Conservation (phyloP, 345 rosid species). For the Carallia brachiata region DNA sequence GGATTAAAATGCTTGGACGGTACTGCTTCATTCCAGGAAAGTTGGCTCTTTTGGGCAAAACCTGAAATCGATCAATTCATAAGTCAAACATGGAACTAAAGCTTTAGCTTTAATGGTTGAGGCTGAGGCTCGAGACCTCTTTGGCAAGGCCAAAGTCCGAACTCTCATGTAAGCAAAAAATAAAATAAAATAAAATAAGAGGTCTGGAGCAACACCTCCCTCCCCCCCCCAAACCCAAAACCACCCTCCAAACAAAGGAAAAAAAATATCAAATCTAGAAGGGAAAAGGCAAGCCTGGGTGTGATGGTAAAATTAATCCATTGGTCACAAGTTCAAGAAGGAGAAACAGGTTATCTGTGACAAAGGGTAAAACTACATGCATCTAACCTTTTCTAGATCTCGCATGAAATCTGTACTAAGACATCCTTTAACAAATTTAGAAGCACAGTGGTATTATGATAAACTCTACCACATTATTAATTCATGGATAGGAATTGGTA, state of each 20-base stretch:
- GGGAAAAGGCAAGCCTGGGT: neutral
- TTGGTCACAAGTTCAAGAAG: neutral
- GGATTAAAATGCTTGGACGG: constrained; percentile 75
- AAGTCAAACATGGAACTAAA: neutral
- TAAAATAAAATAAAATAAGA: too few relatives aligned
- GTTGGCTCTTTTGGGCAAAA: constrained; percentile 82
- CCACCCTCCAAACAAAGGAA: too few relatives aligned
- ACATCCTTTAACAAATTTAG: neutral
- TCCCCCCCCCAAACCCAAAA: too few relatives aligned
- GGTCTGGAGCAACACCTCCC: too few relatives aligned
- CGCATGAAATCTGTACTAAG: too few relatives aligned
- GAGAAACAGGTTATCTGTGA: too few relatives aligned
- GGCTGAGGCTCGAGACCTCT: too few relatives aligned
- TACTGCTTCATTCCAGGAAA: constrained; percentile 94
- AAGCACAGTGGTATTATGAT: neutral
- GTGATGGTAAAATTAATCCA: neutral
- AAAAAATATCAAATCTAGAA: neutral
- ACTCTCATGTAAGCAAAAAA: too few relatives aligned
- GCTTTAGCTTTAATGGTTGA: too few relatives aligned
- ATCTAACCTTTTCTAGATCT: too few relatives aligned
- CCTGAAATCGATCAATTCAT: constrained; percentile 34
- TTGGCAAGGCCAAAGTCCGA: too few relatives aligned
- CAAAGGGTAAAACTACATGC: too few relatives aligned
- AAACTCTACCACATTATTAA: neutral
- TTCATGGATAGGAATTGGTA: neutral